Evolutionary conservation across 345 rosid species (phyloP), one percentile per base, ranked within the genome.

Genomic region (Noccaea caerulescens): DNA sequence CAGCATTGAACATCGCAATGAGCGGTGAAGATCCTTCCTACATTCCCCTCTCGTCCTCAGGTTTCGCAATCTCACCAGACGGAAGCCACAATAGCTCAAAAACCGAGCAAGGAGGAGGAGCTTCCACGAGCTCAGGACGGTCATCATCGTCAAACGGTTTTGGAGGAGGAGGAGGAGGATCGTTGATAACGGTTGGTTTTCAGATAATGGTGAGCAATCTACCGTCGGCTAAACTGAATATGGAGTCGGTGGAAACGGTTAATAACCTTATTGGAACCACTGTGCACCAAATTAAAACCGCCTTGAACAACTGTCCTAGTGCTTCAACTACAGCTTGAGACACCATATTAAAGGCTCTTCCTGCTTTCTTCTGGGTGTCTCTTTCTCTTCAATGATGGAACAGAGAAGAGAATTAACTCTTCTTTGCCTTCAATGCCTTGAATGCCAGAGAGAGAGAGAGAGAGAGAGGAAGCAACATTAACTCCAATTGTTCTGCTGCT

Each of bases 191-290:
- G 0, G 96, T 94, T 56, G 94, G 95, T 0, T 94, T 94, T 76
- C 99, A 94, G 83, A 94, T 94, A 74, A 80, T 89, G 71, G 95
- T 94, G 25, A 89, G 90, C 83, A 89, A 84, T 81, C 66, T 86
- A 77, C 99, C 97, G 42, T 84, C 96, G 1, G 92, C 96, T 0
- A 94, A 84, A 76, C 87, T 94, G 62, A 94, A 88, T 80, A 56
- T 91, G 86, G 99, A 94, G 81, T 94, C 99, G 4, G 99, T 94
- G 69, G 83, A 84, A 38, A 94, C 96, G 13, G 93, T 94, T 60
- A 91, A 94, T 78, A 87, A 84, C 86, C 87, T 94, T 38, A 89
- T 94, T 58, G 68, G 90, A 77, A 84, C 87, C 38, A 94, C 96
- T 13, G 90, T 94, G 74, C 95, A 89, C 61, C 97, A 91, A 82